Percentiles rank a stretch among this genome's conserved stretches.
phyloP scores from a whole-genome alignment of 371 early-diverging fungal species.

The Dentiscutata heterogama region DNA sequence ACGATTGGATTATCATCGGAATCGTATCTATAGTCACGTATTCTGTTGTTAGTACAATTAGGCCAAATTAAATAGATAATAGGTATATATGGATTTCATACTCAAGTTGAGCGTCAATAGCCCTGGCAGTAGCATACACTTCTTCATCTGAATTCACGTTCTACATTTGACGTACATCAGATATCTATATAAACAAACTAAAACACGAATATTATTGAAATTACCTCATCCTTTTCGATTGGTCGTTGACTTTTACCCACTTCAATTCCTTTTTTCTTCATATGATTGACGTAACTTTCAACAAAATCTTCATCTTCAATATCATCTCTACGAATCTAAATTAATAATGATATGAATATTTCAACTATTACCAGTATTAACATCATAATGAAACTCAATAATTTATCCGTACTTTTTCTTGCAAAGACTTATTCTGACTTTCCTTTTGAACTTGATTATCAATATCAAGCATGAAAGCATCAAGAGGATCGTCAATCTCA shows the following conservation, averaged over 20 bases:
- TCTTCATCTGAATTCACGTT: conserved; percentile 88
- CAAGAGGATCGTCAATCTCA: conserved; percentile 85
- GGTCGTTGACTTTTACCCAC: conserved; percentile 53
- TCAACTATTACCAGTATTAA: not conserved
- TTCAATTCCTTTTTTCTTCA: conserved; percentile 75
- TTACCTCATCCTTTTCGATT: conserved; percentile 64
- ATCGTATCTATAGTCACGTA: conserved; percentile 36
- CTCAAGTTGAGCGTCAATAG: conserved; percentile 67
- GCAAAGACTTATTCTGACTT: conserved; percentile 58
- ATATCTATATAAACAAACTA: not conserved
- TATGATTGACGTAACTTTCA: conserved; percentile 80
- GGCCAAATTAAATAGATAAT: not conserved
- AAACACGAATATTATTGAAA: not conserved
- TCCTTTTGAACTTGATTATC: conserved; percentile 66
- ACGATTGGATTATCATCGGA: conserved; percentile 46
- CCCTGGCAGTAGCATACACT: conserved; percentile 87
- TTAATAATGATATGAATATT: not conserved
- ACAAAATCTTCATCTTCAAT: conserved; percentile 85
- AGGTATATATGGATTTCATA: conserved; percentile 44
- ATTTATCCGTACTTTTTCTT: conserved; percentile 50
- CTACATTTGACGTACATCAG: conserved; percentile 46
- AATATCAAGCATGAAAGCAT: conserved; percentile 91
- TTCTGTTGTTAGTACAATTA: no score
- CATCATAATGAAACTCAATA: not conserved
- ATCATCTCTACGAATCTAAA: conserved; percentile 69